phyloP scores from a whole-genome alignment of 805 yeast genomes.

The Candida ficus region DNA sequence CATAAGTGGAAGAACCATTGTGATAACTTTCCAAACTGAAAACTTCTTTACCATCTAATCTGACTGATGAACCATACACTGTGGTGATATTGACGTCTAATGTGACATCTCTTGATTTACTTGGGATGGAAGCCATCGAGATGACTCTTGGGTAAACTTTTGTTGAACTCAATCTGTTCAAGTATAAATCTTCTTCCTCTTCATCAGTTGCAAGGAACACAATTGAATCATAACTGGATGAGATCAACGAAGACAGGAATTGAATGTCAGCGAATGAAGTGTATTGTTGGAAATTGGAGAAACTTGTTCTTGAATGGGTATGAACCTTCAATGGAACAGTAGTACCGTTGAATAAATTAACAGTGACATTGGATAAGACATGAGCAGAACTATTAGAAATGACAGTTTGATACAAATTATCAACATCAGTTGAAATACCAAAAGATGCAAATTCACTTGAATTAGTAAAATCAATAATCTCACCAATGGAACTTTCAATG shows the following conservation, averaged over 20 bases:
- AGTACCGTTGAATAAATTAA: constrained; percentile 19
- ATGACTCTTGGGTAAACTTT: constrained; percentile 19
- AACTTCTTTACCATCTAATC: constrained; percentile 17
- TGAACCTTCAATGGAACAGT: constrained; percentile 20
- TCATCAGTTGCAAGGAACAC: constrained; percentile 13
- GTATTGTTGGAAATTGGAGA: constrained; percentile 36
- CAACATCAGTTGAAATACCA: constrained; percentile 12
- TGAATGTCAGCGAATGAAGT: constrained; percentile 37
- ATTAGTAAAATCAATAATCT: constrained; percentile 26
- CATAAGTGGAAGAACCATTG: constrained; percentile 41
- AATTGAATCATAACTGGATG: constrained; percentile 11
- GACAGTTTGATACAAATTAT: constrained; percentile 21
- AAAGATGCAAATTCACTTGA: constrained; percentile 9
- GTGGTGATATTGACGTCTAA: constrained; percentile 17
- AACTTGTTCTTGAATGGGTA: constrained; percentile 22
- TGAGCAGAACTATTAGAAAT: constrained; percentile 12
- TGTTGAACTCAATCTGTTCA: constrained; percentile 7
- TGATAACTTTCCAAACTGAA: constrained; percentile 27
- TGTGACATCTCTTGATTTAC: constrained; percentile 10
- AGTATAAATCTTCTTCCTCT: neutral
- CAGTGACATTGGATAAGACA: constrained; percentile 15
- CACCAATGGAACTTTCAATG: constrained; percentile 37
- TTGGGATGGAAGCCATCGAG: constrained; percentile 12
- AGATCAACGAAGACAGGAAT: constrained; percentile 16
- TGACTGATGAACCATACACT: constrained; percentile 18